phyloP scores from a whole-genome alignment of 176 grass and related monocot genomes.

The Lolium rigidum region DNA sequence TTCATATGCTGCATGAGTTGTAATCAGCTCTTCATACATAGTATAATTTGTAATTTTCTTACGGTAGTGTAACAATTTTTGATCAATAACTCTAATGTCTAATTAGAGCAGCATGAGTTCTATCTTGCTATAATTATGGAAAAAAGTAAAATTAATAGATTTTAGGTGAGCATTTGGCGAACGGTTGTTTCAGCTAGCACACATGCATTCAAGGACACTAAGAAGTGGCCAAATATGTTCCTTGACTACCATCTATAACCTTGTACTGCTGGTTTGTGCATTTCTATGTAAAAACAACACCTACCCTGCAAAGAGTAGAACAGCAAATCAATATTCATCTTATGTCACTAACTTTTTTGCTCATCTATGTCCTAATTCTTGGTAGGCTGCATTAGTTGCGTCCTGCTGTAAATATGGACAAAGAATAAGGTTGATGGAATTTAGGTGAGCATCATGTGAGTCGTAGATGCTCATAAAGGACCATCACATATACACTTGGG shows the following conservation, averaged over 20 bases:
- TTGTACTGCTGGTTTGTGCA: background rate
- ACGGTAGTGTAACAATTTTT: background rate
- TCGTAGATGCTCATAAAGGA: slow-evolving; percentile 44
- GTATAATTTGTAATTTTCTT: background rate
- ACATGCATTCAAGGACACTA: background rate
- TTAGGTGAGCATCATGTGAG: slow-evolving; percentile 47
- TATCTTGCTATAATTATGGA: slow-evolving; percentile 51
- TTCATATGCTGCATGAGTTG: background rate
- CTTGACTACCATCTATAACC: background rate
- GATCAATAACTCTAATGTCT: background rate
- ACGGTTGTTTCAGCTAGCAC: slow-evolving; percentile 10
- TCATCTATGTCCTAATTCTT: slow-evolving; percentile 56
- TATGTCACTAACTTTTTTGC: slow-evolving; percentile 17
- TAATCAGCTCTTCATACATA: background rate
- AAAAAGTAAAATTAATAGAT: slow-evolving; percentile 41
- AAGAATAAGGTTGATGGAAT: slow-evolving; percentile 41
- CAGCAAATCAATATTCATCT: background rate
- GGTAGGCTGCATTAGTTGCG: slow-evolving; percentile 23
- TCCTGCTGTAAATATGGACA: slow-evolving; percentile 57
- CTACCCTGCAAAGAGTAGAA: background rate
- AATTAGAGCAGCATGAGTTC: slow-evolving; percentile 42
- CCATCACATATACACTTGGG: slow-evolving; percentile 10
- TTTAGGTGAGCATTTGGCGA: slow-evolving; percentile 26
- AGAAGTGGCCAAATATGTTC: background rate
- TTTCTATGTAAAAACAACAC: background rate